These are phyloP conservation scores for Smittium mucronatum DNA, from an alignment of 371 early-diverging fungal species.

Conservation along the genomic window DNA sequence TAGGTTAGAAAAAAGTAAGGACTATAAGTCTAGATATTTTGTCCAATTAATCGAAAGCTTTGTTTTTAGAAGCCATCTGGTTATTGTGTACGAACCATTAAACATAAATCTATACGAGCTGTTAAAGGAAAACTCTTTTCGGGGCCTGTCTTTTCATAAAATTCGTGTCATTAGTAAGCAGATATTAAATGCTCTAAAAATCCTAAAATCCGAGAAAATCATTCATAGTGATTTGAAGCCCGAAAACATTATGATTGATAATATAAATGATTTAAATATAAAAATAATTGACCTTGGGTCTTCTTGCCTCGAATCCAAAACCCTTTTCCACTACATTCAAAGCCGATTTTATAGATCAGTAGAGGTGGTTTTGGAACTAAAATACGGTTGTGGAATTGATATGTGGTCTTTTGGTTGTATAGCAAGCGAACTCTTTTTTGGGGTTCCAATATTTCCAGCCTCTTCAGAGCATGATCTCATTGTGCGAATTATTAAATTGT, in stretches of 20 bases:
- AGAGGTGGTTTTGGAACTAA: slow-evolving; percentile 84
- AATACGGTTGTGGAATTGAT: slow-evolving; percentile 89
- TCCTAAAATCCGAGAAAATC: slow-evolving; percentile 63
- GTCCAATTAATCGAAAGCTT: slow-evolving; percentile 85
- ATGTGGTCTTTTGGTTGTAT: slow-evolving; percentile 99
- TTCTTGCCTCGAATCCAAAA: slow-evolving; percentile 73
- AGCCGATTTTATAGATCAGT: slow-evolving; percentile 95
- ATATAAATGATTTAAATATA: slow-evolving; percentile 52
- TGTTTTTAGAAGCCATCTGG: slow-evolving; percentile 84
- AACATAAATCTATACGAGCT: slow-evolving; percentile 95
- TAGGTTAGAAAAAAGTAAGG: slow-evolving; percentile 26
- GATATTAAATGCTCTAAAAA: slow-evolving; percentile 63
- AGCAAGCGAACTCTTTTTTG: slow-evolving; percentile 85
- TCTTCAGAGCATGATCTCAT: slow-evolving; percentile 93
- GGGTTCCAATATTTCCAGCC: slow-evolving; percentile 90
- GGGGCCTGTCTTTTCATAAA: slow-evolving; percentile 72
- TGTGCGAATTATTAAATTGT: slow-evolving; percentile 83
- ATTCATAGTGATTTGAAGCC: slow-evolving; percentile 99
- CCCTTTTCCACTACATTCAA: slow-evolving; percentile 95
- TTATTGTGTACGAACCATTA: slow-evolving; percentile 90
- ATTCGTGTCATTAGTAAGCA: slow-evolving; percentile 76
- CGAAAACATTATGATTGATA: slow-evolving; percentile 74
- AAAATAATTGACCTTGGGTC: slow-evolving; percentile 99
- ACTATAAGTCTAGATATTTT: slow-evolving; percentile 40
- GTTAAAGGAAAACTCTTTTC: slow-evolving; percentile 83